Evolutionary conservation across 495 filamentous ascomycete genomes (phyloP).

Genomic region (Cercophora newfieldiana): DNA sequence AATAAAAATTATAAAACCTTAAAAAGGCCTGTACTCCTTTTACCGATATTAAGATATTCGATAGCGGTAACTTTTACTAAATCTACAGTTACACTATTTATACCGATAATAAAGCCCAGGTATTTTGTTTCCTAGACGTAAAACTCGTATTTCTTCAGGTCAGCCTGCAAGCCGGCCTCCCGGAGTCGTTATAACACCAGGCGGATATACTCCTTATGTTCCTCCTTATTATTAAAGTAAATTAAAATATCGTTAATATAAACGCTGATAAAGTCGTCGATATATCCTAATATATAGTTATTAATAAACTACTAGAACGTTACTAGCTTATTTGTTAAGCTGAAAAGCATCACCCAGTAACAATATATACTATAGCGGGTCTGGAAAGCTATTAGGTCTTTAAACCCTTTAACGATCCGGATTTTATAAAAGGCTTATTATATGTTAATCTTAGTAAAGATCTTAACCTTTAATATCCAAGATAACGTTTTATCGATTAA

Average conservation of each 20-base stretch:
- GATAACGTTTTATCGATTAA: slow-evolving; percentile 7
- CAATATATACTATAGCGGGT: slow-evolving; percentile 33
- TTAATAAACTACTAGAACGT: slow-evolving; percentile 38
- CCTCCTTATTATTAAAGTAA: neutral
- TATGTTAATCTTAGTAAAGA: slow-evolving; percentile 3
- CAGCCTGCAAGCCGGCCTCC: neutral
- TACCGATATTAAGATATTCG: neutral
- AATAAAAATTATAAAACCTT: neutral
- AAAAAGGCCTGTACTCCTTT: neutral
- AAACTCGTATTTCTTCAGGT: neutral
- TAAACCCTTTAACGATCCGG: slow-evolving; percentile 29
- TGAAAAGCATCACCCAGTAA: slow-evolving; percentile 38
- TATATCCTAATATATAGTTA: slow-evolving; percentile 21
- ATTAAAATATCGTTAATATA: neutral
- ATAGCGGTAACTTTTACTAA: neutral
- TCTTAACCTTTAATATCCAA: neutral
- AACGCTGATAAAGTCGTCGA: slow-evolving; percentile 26
- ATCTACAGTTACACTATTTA: neutral
- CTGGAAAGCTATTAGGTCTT: slow-evolving; percentile 34
- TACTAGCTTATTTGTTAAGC: slow-evolving; percentile 25
- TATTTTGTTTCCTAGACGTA: neutral
- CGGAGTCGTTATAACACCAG: neutral
- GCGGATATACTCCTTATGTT: neutral
- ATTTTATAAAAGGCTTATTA: slow-evolving; percentile 7
- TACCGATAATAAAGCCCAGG: neutral